Conservation (phyloP, 164 flowering plant species). For the Liriodendron chinense region DNA sequence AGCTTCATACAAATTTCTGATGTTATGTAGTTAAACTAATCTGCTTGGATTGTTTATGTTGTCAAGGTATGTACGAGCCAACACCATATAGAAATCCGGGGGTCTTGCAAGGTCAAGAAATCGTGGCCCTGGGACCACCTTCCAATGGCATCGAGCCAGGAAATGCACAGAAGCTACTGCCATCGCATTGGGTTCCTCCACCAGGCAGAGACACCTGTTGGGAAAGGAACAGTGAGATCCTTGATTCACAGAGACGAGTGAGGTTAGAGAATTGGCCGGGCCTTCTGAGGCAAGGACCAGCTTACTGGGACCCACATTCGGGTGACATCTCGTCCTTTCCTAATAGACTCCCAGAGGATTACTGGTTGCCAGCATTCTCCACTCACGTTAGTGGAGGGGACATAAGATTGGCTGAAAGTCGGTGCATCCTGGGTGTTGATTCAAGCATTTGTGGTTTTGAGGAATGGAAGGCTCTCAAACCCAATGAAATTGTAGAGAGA, state of each 20-base stretch:
- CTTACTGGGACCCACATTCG: conserved; percentile 1
- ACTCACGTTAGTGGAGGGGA: conserved; percentile 2
- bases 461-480: conserved; percentile 11
- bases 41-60: neutral
- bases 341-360: conserved; percentile 6
- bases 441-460: conserved; percentile 15
- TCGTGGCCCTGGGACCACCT: conserved; percentile 7
- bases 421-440: conserved; percentile 5
- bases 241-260: conserved; percentile 6
- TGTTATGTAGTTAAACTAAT: conserved; percentile 2
- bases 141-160: conserved; percentile 7
- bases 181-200: conserved; percentile 10
- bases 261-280: conserved; percentile 15
- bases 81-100: conserved; percentile 15
- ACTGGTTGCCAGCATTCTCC: conserved; percentile 12
- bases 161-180: conserved; percentile 8
- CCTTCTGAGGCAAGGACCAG: conserved; percentile 11
- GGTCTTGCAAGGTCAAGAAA: conserved; percentile 70
- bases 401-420: conserved; percentile 10
- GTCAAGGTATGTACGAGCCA: conserved; percentile 16
- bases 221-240: neutral
- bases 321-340: conserved; percentile 5
- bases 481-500: conserved; percentile 13
- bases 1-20: neutral
- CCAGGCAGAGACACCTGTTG: neutral